These are phyloP conservation scores for Eucalyptus curtisii DNA, from an alignment of 345 rosid genomes.

Conservation along the genomic window DNA sequence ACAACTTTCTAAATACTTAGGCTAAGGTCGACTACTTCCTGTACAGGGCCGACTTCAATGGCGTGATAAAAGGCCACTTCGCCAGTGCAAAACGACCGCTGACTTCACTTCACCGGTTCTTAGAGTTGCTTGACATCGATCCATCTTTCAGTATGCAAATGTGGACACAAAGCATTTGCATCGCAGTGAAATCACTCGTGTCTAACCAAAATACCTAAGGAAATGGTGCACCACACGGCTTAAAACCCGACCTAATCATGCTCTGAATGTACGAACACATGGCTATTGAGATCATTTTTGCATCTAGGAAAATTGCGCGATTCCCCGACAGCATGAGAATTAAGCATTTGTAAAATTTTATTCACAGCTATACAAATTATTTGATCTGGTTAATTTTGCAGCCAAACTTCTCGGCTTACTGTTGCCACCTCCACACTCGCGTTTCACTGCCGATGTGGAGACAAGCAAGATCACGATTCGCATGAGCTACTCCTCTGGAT, in stretches of 20 bases:
- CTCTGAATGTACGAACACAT: not conserved
- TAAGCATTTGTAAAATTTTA: not conserved
- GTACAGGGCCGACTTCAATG: not conserved
- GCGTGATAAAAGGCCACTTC: not conserved
- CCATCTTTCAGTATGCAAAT: not conserved
- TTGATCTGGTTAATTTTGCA: not conserved
- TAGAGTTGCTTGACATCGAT: not conserved
- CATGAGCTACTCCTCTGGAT: not conserved
- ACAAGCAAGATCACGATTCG: not conserved
- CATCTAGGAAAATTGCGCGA: not conserved
- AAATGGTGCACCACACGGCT: not conserved
- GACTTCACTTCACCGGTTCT: not conserved
- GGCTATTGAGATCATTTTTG: not conserved
- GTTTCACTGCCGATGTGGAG: not conserved
- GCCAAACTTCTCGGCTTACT: not conserved
- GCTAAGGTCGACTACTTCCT: not conserved
- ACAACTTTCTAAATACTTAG: not conserved
- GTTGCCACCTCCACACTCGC: not conserved
- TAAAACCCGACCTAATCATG: not conserved
- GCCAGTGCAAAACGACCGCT: not conserved
- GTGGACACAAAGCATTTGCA: not conserved
- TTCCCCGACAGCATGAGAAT: not conserved
- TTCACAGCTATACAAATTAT: not conserved
- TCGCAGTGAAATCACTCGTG: not conserved
- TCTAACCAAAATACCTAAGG: not conserved